These are phyloP conservation scores for Holtermannia corniformis DNA, from an alignment of 768 basidiomycete species.

Conservation along the genomic window DNA sequence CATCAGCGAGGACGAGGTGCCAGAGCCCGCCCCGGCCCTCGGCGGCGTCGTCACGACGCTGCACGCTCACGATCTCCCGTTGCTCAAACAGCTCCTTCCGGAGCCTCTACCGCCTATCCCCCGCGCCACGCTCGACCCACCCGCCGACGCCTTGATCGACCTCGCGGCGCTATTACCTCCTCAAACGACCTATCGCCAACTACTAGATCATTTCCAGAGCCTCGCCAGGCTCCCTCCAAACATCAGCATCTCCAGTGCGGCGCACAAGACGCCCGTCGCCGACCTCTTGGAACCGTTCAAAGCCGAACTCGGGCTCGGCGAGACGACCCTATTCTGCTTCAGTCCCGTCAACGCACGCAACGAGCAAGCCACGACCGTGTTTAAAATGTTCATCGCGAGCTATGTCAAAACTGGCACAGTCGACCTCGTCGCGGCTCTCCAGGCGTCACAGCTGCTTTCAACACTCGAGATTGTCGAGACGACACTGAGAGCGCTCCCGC, in stretches of 20 bases:
- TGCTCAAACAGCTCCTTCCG: slow-evolving; percentile 52
- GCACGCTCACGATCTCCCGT: slow-evolving; percentile 52
- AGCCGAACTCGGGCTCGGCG: slow-evolving; percentile 30
- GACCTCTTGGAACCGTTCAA: slow-evolving; percentile 35
- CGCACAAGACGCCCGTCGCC: slow-evolving; percentile 24
- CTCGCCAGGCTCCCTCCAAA: slow-evolving; percentile 32
- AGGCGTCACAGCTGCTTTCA: slow-evolving; percentile 43
- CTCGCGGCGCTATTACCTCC: slow-evolving; percentile 40
- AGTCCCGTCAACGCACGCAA: slow-evolving; percentile 41
- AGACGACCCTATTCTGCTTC: slow-evolving; percentile 37
- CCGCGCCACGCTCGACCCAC: slow-evolving; percentile 48
- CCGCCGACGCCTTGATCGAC: slow-evolving; percentile 17
- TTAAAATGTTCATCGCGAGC: slow-evolving; percentile 43
- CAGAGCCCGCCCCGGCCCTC: slow-evolving; percentile 27
- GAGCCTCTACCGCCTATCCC: slow-evolving; percentile 49
- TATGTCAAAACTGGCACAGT: slow-evolving; percentile 47
- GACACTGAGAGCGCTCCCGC: slow-evolving; percentile 35
- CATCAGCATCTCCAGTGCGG: slow-evolving; percentile 23
- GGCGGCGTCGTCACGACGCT: slow-evolving; percentile 69
- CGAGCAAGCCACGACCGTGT: slow-evolving; percentile 23
- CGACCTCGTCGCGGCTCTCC: slow-evolving; percentile 43
- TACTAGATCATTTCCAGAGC: slow-evolving; percentile 38
- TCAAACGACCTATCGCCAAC: slow-evolving; percentile 29
- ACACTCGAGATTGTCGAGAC: slow-evolving; percentile 46
- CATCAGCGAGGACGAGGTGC: slow-evolving; percentile 5